Conservation (phyloP, 495 filamentous ascomycete species). For the Schizothecium vesticola region DNA sequence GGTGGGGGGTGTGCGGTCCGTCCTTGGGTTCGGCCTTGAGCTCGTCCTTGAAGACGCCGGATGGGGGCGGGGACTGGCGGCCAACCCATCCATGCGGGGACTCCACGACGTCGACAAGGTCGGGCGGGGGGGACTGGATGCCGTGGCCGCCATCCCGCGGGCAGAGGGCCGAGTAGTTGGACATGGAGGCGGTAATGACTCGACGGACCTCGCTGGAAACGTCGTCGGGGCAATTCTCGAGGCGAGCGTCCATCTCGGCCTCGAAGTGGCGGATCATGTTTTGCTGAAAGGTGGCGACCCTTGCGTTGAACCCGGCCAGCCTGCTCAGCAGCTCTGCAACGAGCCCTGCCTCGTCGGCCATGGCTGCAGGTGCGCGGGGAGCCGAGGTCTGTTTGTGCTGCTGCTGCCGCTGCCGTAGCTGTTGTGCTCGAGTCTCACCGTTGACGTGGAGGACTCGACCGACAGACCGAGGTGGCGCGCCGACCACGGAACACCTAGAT, state of each 20-base stretch:
- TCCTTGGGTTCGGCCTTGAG: slow-evolving; percentile 33
- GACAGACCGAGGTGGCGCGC: neutral
- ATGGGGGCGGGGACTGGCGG: slow-evolving; percentile 40
- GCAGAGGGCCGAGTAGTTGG: slow-evolving; percentile 35
- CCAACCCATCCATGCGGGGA: slow-evolving; percentile 24
- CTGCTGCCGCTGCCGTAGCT: neutral
- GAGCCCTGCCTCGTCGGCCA: slow-evolving; percentile 46
- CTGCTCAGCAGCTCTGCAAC: slow-evolving; percentile 45
- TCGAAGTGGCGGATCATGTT: slow-evolving; percentile 47
- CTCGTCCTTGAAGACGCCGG: slow-evolving; percentile 28
- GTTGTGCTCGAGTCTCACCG: neutral
- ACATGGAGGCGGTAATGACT: slow-evolving; percentile 40
- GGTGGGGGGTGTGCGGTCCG: slow-evolving; percentile 38
- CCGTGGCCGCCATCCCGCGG: slow-evolving; percentile 16
- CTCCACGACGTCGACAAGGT: slow-evolving; percentile 15
- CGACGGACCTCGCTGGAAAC: slow-evolving; percentile 40
- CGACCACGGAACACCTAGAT: neutral
- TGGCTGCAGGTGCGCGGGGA: slow-evolving; percentile 13
- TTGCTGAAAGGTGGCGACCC: slow-evolving; percentile 45
- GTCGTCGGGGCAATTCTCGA: slow-evolving; percentile 40
- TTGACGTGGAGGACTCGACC: neutral
- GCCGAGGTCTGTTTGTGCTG: neutral
- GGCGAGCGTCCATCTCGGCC: slow-evolving; percentile 40
- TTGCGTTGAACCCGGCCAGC: slow-evolving; percentile 47
- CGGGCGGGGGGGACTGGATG: slow-evolving; percentile 13